These are phyloP conservation scores for Fraxinus greggii DNA, from an alignment of 305 asterid species.

Conservation along the genomic window DNA sequence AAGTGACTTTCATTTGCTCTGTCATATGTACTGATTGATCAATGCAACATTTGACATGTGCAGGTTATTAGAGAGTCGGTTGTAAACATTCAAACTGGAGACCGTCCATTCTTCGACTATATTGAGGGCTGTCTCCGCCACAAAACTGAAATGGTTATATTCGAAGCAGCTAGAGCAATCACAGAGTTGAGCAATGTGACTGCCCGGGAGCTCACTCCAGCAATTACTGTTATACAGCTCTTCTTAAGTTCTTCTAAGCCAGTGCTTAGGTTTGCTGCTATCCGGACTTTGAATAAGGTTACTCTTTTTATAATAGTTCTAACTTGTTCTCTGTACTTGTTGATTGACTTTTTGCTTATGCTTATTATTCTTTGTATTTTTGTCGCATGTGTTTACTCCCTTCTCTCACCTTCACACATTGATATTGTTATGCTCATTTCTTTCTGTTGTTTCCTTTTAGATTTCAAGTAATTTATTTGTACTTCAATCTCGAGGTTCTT, in stretches of 20 bases:
- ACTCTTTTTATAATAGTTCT: constrained; percentile 21
- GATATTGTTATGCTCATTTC: background rate
- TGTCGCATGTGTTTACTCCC: background rate
- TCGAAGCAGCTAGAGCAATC: constrained; percentile 96
- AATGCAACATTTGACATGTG: constrained; percentile 21
- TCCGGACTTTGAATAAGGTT: constrained; percentile 91
- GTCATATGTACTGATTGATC: constrained; percentile 24
- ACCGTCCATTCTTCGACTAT: constrained; percentile 88
- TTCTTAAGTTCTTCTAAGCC: constrained; percentile 92
- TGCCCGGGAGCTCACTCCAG: constrained; percentile 87
- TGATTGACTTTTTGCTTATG: constrained; percentile 3
- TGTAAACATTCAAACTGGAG: constrained; percentile 64
- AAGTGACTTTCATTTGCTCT: constrained; percentile 13
- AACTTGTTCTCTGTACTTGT: background rate
- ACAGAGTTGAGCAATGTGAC: constrained; percentile 80
- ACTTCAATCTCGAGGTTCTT: background rate
- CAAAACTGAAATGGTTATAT: constrained; percentile 92
- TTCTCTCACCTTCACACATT: constrained; percentile 5
- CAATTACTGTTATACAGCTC: constrained; percentile 84
- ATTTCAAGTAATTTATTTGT: background rate
- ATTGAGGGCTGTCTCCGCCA: constrained; percentile 93
- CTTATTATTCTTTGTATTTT: background rate
- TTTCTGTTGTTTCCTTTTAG: background rate
- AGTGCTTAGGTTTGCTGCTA: constrained; percentile 93
- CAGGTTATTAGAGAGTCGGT: constrained; percentile 88